Percentiles rank a stretch among this genome's conserved stretches.
Evolutionary conservation across 1,139 yeast genomes (phyloP).

Genomic region (Candida albicans): DNA sequence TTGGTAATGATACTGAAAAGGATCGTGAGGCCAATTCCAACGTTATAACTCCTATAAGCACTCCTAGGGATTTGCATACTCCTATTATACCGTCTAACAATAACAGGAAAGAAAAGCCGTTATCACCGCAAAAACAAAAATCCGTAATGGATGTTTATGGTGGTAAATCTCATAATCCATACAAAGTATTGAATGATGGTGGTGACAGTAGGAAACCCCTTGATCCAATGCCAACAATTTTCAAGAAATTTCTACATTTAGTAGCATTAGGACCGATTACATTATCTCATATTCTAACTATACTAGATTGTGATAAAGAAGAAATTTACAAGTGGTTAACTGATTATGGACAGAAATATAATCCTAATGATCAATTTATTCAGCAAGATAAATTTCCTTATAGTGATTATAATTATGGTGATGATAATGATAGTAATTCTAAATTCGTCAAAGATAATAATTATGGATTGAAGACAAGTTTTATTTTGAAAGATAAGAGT

Average conservation of each 20-base stretch:
- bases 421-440: constrained; percentile 1
- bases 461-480: constrained; percentile 8
- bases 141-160: too few relatives aligned
- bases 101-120: too few relatives aligned
- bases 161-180: not conserved
- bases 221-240: constrained; percentile 24
- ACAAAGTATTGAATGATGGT: not conserved
- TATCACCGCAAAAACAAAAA: not conserved
- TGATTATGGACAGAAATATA: constrained; percentile 31
- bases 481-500: constrained; percentile 41
- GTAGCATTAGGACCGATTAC: constrained; percentile 44
- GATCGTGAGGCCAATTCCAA: not conserved
- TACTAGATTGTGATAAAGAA: constrained; percentile 15
- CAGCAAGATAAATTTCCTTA: constrained; percentile 35
- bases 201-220: constrained; percentile 11
- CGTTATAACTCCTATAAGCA: constrained; percentile 2
- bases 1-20: too few relatives aligned
- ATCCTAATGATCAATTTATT: constrained; percentile 34
- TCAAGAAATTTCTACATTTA: constrained; percentile 31
- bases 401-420: constrained; percentile 7
- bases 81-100: too few relatives aligned
- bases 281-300: constrained; percentile 5
- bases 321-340: constrained; percentile 13
- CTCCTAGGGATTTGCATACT: not conserved
- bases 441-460: constrained; percentile 6